A percentile compares a stretch with the other conserved stretches of the same genome.
phyloP scores from a whole-genome alignment of 2,329 filamentous ascomycete genomes.

The Arthrobotrys pseudoclavata region DNA sequence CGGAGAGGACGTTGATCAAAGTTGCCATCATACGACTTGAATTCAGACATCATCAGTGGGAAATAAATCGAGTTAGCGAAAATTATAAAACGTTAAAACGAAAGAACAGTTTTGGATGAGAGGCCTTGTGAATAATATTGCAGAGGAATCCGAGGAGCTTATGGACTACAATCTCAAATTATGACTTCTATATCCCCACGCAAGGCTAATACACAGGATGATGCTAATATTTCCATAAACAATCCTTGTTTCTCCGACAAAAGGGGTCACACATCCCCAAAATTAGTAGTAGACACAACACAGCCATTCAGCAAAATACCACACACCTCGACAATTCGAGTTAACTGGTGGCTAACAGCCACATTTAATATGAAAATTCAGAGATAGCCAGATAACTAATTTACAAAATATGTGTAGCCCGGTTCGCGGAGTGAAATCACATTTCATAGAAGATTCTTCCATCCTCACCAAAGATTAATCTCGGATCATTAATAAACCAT shows the following conservation, averaged over 20 bases:
- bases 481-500: background rate
- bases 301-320: background rate
- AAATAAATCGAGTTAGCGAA: no score
- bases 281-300: background rate
- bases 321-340: background rate
- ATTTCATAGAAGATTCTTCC: background rate
- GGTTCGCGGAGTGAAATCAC: no score
- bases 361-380: background rate
- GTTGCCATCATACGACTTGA: conserved; percentile 28
- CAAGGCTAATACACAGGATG: no score
- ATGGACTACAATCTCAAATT: no score
- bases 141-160: no score
- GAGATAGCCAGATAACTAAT: no score
- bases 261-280: background rate
- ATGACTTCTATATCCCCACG: no score
- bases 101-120: background rate
- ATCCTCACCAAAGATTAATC: background rate
- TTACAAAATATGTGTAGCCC: background rate
- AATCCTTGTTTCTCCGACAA: no score
- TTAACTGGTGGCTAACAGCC: background rate
- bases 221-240: no score
- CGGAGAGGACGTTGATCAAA: conserved; percentile 38
- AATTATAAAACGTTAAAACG: no score
- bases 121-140: background rate
- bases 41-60: background rate